Base-by-base conservation (phyloP, 2,329 filamentous ascomycete genomes). In the Rhynchosporium agropyri region DNA sequence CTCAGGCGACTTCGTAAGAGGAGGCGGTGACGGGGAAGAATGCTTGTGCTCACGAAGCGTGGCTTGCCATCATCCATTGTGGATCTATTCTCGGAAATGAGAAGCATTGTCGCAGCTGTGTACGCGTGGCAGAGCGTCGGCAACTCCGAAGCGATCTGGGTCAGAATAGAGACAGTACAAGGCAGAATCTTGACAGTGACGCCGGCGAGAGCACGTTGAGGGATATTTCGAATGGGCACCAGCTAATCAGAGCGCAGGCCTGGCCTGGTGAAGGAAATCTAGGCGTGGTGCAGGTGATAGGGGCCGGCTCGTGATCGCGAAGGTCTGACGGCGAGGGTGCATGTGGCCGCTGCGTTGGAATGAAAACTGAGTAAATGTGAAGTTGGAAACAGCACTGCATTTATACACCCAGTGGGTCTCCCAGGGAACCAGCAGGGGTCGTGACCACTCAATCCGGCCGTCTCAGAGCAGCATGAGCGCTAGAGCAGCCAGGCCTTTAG, bases 401-500 rank as follows among this genome's bases (percentile, higher is more conserved):
- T 42, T 42, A 42, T 42, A 42, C 40, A 42, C 40, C 3, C 12
- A 15, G 40, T 42, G 40, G 40, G 40, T 42, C 40, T 42, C n/a
- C n/a, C n/a, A n/a, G 48, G 28, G 48, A 50, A 29, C 48, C 33
- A 50, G 48, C n/a, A 31, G 48, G 48, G 48, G 28, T 50, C 48
- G 48, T 29, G 48, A 50, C 48, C 48, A 50, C 48, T 51, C 49
- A 15, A 8, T 51, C 49, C 49, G 49, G 12, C 49, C 49, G 49
- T 51, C 49, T 15, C 31, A 51, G 31, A 51, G 49, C 31, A 51
- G 49, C 31, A 20, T 4, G 49, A 51, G 49, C 49, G 49, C 49
- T 51, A 51, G 49, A 51, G 49, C 49, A 51, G 49, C 49, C 49
- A 51, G 29, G 49, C 49, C 49, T 13, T 51, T 51, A 51, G n/a